A percentile compares a stretch with the other conserved stretches of the same genome.
Conservation (phyloP, 331 rosid species). For the Malus hybrid region DNA sequence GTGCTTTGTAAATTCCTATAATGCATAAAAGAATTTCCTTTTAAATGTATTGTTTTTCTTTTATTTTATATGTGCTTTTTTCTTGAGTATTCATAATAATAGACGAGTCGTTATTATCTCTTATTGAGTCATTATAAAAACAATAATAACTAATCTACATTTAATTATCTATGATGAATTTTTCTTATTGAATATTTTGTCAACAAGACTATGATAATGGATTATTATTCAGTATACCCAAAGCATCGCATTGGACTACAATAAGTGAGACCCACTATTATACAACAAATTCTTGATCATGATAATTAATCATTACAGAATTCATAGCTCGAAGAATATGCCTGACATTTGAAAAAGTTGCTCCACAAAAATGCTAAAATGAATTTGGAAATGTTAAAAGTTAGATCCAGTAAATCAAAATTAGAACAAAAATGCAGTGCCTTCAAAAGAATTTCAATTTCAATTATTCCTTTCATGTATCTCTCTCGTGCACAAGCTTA, state of each 20-base stretch:
- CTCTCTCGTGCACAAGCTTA: too few relatives aligned
- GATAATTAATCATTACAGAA: too few relatives aligned
- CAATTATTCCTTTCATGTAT: too few relatives aligned
- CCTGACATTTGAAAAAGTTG: background rate
- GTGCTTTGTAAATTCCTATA: too few relatives aligned
- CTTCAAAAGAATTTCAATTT: too few relatives aligned
- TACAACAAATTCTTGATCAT: background rate
- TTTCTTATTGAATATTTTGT: background rate
- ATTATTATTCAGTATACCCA: background rate
- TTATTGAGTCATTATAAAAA: background rate
- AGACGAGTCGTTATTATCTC: background rate
- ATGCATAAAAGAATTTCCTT: too few relatives aligned
- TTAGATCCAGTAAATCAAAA: too few relatives aligned
- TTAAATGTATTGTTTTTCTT: too few relatives aligned
- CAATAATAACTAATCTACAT: background rate
- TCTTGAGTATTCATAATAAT: background rate
- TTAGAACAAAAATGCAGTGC: too few relatives aligned
- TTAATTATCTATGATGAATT: background rate
- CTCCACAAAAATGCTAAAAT: too few relatives aligned
- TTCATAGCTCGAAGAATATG: too few relatives aligned
- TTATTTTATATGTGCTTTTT: too few relatives aligned
- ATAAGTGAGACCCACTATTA: background rate
- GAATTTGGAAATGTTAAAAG: background rate
- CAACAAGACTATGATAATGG: background rate
- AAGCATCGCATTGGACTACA: background rate